A percentile compares a stretch with the other conserved stretches of the same genome.
phyloP scores from a whole-genome alignment of 345 rosid species.

The Reutealis trisperma region DNA sequence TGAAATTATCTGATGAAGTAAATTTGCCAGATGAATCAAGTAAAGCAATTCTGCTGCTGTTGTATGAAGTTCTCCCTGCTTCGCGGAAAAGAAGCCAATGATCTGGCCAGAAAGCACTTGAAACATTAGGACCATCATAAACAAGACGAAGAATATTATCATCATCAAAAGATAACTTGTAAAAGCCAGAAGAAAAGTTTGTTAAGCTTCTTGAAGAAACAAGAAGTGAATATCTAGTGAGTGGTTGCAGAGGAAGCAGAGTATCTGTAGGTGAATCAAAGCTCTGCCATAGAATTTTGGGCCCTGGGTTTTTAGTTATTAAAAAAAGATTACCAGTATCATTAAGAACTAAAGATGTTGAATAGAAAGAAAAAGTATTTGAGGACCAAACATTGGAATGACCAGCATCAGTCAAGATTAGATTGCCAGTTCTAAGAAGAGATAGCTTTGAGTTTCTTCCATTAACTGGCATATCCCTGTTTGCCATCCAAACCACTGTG shows the following conservation, averaged over 20 bases:
- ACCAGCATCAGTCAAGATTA: conserved; percentile 25
- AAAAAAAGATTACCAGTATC: conserved; percentile 33
- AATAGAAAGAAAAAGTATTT: conserved; percentile 2
- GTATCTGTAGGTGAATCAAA: conserved; percentile 36
- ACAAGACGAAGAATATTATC: conserved; percentile 22
- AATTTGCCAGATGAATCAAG: conserved; percentile 20
- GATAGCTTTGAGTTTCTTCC: conserved; percentile 24
- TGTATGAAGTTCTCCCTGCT: conserved; percentile 27
- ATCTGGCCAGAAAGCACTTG: conserved; percentile 36
- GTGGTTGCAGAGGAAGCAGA: conserved; percentile 28
- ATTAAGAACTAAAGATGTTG: conserved; percentile 7
- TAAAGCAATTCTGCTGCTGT: conserved; percentile 28
- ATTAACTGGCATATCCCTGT: conserved; percentile 37
- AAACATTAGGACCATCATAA: conserved; percentile 25
- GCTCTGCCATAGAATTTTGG: conserved; percentile 29
- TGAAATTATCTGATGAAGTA: conserved; percentile 25
- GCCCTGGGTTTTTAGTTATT: background rate
- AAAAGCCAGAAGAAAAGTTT: conserved; percentile 27
- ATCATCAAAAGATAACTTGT: conserved; percentile 28
- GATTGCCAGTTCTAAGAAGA: conserved; percentile 16
- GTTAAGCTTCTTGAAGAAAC: conserved; percentile 26
- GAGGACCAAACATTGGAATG: conserved; percentile 26
- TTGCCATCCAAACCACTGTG: conserved; percentile 39
- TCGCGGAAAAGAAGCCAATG: background rate
- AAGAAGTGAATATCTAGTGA: conserved; percentile 21